Conservation (phyloP, 441 rosid species). For the Gossypium lobatum region DNA sequence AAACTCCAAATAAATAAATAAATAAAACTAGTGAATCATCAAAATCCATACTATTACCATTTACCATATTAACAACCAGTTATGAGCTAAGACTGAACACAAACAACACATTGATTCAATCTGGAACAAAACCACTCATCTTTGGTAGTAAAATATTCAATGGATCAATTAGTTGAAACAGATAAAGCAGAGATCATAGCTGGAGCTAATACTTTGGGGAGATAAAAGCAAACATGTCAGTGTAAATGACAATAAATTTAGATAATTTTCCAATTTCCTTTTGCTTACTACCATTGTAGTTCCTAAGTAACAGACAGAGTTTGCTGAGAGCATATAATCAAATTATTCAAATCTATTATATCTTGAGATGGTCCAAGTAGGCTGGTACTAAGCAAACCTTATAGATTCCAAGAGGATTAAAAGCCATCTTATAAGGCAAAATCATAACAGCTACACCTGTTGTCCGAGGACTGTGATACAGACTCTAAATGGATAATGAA, state of each 20-base stretch:
- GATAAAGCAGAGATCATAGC: background rate
- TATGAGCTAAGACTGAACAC: background rate
- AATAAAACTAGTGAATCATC: background rate
- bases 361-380: background rate
- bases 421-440: background rate
- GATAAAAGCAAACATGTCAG: background rate
- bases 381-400: background rate
- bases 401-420: background rate
- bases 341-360: background rate
- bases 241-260: background rate
- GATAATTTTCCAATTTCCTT: background rate
- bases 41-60: background rate
- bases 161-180: background rate
- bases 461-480: background rate
- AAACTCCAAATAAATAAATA: background rate
- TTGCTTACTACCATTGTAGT: background rate
- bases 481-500: background rate
- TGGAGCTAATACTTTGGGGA: background rate
- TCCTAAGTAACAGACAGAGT: background rate
- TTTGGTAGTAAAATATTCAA: background rate
- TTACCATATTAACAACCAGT: background rate
- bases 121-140: background rate
- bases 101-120: background rate
- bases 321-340: background rate
- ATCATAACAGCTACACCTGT: background rate